Percentiles rank a stretch among this genome's conserved stretches.
Conservation (phyloP, 371 early-diverging fungal species). For the Mortierella sp. region DNA sequence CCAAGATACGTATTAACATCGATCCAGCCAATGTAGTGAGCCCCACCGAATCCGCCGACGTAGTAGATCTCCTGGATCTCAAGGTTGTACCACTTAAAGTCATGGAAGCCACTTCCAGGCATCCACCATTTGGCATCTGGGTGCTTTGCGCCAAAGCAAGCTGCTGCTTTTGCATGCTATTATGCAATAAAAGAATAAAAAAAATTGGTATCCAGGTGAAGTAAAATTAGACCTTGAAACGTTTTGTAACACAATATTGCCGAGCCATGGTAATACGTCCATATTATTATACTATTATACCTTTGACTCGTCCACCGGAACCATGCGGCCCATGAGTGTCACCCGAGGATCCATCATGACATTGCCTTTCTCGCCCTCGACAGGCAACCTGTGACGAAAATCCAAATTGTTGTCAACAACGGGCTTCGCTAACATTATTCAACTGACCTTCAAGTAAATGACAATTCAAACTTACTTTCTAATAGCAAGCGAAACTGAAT, state of each 20-base stretch:
- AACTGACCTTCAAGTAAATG: no score
- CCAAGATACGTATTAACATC: conserved; percentile 34
- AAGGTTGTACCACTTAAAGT: conserved; percentile 64
- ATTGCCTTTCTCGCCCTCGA: conserved; percentile 23
- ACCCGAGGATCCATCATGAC: conserved; percentile 64
- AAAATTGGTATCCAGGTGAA: no score
- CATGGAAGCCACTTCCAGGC: conserved; percentile 58
- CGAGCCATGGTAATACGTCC: no score
- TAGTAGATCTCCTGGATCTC: conserved; percentile 63
- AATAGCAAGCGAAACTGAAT: conserved; percentile 38
- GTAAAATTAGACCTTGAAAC: no score
- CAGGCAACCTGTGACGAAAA: conserved; percentile 43
- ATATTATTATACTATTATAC: conserved; percentile 24
- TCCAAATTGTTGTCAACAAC: no score
- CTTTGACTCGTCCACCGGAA: conserved; percentile 47
- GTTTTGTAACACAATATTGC: no score
- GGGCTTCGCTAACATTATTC: no score
- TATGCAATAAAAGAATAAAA: no score
- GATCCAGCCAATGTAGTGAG: conserved; percentile 54
- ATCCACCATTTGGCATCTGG: conserved; percentile 61
- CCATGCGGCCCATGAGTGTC: conserved; percentile 60
- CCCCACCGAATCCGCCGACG: conserved; percentile 67
- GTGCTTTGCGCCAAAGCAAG: conserved; percentile 57
- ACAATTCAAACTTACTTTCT: conserved; percentile 20
- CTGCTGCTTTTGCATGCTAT: conserved; percentile 46